phyloP scores from a whole-genome alignment of 2,329 filamentous ascomycete species.

The Colletotrichum cereale region DNA sequence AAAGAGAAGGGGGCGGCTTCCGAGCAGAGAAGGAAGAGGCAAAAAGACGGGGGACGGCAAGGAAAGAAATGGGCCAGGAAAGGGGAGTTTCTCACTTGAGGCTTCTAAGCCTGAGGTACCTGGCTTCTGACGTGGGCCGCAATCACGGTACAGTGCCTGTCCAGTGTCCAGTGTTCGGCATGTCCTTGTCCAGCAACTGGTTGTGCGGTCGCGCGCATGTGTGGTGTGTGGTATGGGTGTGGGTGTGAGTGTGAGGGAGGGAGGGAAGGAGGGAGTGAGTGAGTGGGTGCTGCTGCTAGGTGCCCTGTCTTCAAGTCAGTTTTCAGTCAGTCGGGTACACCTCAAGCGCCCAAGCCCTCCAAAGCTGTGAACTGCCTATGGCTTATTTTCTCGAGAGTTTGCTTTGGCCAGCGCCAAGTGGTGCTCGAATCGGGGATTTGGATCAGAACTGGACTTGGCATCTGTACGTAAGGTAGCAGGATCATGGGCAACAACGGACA shows the following conservation, averaged over 20 bases:
- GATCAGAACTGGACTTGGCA: neutral
- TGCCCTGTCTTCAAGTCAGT: neutral
- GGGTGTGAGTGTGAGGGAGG: neutral
- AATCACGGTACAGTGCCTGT: conserved; percentile 15
- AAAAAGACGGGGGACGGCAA: conserved; percentile 21
- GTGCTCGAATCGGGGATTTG: neutral
- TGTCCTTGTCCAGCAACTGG: conserved; percentile 1
- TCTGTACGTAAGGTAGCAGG: neutral
- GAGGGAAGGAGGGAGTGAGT: neutral
- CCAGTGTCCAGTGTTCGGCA: conserved; percentile 3
- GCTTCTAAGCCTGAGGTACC: conserved; percentile 12
- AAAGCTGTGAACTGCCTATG: neutral
- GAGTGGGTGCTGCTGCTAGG: neutral
- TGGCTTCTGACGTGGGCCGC: conserved; percentile 4
- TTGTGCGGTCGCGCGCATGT: neutral
- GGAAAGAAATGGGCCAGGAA: conserved; percentile 31
- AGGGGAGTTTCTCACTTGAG: conserved; percentile 19
- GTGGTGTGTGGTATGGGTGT: neutral
- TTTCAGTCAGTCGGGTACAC: neutral
- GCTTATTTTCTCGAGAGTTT: neutral
- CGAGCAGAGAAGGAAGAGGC: neutral
- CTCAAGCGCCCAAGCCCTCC: neutral
- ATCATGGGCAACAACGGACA: neutral
- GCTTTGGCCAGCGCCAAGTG: conserved; percentile 3
- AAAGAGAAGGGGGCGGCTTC: neutral